Evolutionary conservation across 306 rosid species (phyloP).

Genomic region (Trichosanthes cucumerina): DNA sequence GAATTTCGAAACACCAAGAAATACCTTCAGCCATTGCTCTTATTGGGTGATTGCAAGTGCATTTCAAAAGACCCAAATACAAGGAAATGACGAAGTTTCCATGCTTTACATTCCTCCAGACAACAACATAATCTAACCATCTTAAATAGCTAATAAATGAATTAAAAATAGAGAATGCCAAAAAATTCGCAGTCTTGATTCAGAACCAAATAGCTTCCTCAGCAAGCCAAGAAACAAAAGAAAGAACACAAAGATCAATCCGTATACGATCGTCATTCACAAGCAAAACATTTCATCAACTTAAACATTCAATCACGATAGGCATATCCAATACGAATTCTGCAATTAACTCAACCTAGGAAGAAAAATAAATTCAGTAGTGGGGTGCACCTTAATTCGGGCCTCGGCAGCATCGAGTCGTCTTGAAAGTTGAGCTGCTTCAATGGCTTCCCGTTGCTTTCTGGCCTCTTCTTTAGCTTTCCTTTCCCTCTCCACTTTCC

Average conservation of each 20-base stretch:
- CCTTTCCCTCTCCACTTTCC: conserved; percentile 45
- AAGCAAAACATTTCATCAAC: neutral
- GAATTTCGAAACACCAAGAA: neutral
- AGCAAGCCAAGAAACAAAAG: conserved; percentile 2
- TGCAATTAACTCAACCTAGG: neutral
- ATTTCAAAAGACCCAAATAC: neutral
- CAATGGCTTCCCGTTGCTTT: conserved; percentile 74
- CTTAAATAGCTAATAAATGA: neutral
- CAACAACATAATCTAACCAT: neutral
- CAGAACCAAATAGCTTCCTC: neutral
- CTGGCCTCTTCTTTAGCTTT: conserved; percentile 60
- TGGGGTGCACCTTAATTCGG: conserved; percentile 54
- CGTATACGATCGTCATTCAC: neutral
- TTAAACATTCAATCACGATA: neutral
- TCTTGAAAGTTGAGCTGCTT: conserved; percentile 67
- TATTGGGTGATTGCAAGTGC: neutral
- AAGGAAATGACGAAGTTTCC: neutral
- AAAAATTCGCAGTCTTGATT: neutral
- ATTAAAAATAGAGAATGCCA: neutral
- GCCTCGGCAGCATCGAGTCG: conserved; percentile 82
- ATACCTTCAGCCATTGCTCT: neutral
- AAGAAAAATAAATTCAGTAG: neutral
- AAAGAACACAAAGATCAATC: neutral
- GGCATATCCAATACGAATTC: neutral
- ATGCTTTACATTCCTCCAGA: neutral